Evolutionary conservation across 208 protist genomes (phyloP).

Genomic region (Lotmaria passim): DNA sequence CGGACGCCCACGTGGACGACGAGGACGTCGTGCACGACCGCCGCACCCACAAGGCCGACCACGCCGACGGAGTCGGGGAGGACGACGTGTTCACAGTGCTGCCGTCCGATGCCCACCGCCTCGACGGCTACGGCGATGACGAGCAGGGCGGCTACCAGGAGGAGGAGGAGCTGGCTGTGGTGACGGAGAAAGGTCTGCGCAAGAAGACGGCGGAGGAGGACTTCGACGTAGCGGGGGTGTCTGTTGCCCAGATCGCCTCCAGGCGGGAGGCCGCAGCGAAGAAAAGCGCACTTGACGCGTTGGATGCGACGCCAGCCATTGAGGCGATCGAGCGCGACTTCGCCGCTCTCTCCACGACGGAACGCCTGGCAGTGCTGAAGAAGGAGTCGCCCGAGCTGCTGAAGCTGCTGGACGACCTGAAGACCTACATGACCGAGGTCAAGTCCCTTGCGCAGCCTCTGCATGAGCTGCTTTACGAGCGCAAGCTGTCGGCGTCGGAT

Average conservation of each 20-base stretch:
- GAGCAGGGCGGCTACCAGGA: slow-evolving; percentile 75
- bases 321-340: slow-evolving; percentile 92
- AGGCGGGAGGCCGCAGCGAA: slow-evolving; percentile 20
- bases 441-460: slow-evolving; percentile 84
- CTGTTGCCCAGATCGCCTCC: slow-evolving; percentile 24
- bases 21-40: slow-evolving; percentile 80
- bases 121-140: slow-evolving; percentile 87
- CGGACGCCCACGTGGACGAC: slow-evolving; percentile 42
- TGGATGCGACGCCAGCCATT: slow-evolving; percentile 73
- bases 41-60: slow-evolving; percentile 20
- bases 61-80: slow-evolving; percentile 34
- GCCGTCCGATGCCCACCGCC: slow-evolving; percentile 83
- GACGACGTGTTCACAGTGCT: slow-evolving; percentile 45
- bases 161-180: slow-evolving; percentile 81
- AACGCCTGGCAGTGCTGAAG: slow-evolving; percentile 87
- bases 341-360: slow-evolving; percentile 76
- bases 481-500: slow-evolving; percentile 68
- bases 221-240: slow-evolving; percentile 82
- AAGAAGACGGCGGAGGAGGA: slow-evolving; percentile 69
- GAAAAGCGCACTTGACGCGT: slow-evolving; percentile 30
- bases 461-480: slow-evolving; percentile 82
- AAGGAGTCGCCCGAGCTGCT: slow-evolving; percentile 92
- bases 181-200: slow-evolving; percentile 64
- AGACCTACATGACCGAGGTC: slow-evolving; percentile 86
- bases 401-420: slow-evolving; percentile 89